Evolutionary conservation across 2,329 filamentous ascomycete genomes (phyloP), one percentile per base, ranked within the genome.

Genomic region (Metarhizium sp.): DNA sequence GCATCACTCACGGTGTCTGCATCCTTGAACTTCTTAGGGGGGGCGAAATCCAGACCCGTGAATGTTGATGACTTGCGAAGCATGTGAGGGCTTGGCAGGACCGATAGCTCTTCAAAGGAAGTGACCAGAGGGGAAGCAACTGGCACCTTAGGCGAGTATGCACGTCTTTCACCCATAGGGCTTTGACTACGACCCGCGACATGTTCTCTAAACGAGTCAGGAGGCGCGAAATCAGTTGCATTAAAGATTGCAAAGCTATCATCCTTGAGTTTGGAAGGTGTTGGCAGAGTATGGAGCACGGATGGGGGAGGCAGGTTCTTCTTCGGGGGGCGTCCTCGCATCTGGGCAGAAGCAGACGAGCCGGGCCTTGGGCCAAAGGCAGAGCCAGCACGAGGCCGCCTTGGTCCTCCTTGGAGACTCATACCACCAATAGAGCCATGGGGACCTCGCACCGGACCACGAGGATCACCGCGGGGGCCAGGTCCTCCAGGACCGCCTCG

Each of bases 141-240:
- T 16, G 86, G 83, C 2, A 92, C 79, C 42, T 78, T 76, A n/a
- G 87, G 85, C 55, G 84, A 85, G 74, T 90, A 99, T 1, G 90
- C 84, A 38, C 85, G 72, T 60, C 82, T 77, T 67, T 86, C 83
- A 52, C 83, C 82, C 6, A 81, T 68, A 11, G 83, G 83, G 63
- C 82, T 86, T 63, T 86, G 81, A 6, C 81, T 80, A 46, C 83
- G 77, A 49, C 92, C 92, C 53, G 82, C 80, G 59, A 80, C 83
- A 58, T 86, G 81, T 40, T 92, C 88, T 60, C 75, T 78, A 66
- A 84, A 79, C 18, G 72, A 78, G 25, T 80, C 76, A 1, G 88
- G 90, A 29, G 94, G 94, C 0, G 94, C 94, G 70, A 96, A 97
- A 62, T 96, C 92, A 56, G 87, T 80, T 0, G 90, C 79, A 52